Evolutionary conservation across 441 rosid species (phyloP).

Genomic region (Theobroma grandiflorum): DNA sequence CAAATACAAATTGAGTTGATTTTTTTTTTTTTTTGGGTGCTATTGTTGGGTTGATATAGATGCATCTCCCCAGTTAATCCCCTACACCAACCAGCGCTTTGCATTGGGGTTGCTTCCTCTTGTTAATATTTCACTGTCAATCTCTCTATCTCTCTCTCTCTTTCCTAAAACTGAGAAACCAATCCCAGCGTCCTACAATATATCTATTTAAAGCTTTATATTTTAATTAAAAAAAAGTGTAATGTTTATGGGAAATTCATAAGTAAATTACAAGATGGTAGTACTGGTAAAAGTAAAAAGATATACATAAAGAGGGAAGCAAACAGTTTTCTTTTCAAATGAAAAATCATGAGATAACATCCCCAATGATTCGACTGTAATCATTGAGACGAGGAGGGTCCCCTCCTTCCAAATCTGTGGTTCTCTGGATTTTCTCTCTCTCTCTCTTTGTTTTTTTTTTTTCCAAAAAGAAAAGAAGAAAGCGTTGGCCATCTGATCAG

Average conservation of each 20-base stretch:
- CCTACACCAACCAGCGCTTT: too few species aligned
- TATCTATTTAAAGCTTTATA: not conserved
- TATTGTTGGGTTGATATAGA: not conserved
- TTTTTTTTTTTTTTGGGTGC: too few species aligned
- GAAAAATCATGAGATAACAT: not conserved
- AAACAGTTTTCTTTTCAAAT: not conserved
- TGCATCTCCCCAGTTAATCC: not conserved
- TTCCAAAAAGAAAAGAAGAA: too few species aligned
- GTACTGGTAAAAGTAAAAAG: not conserved
- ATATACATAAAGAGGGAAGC: not conserved
- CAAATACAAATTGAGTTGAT: not conserved
- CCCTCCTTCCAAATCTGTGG: not conserved
- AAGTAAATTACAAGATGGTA: too few species aligned
- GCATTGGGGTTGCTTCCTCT: too few species aligned
- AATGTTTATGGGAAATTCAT: too few species aligned
- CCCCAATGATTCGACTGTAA: slow-evolving; percentile 9
- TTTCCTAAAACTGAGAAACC: not conserved
- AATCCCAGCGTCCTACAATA: not conserved
- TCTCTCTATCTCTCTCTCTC: too few species aligned
- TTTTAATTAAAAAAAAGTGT: too few species aligned
- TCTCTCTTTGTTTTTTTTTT: not conserved
- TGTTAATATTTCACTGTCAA: too few species aligned
- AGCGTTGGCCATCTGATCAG: not conserved
- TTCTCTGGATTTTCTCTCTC: not conserved
- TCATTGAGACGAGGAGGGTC: not conserved